Percentiles rank a stretch among this genome's conserved stretches.
phyloP scores from a whole-genome alignment of 345 rosid genomes.

The Murraya koenigii region DNA sequence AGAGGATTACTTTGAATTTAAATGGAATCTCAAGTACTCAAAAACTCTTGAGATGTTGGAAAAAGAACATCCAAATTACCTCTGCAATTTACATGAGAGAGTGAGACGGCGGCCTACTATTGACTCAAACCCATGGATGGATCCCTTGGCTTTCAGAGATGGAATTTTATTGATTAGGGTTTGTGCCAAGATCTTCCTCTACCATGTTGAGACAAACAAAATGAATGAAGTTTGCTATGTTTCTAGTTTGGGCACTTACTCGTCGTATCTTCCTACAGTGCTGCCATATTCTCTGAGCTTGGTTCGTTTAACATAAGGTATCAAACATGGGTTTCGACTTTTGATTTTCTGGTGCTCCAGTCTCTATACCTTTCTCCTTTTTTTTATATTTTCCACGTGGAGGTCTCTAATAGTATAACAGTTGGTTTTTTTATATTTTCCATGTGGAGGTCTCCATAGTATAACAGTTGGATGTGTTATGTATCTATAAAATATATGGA shows the following conservation, averaged over 20 bases:
- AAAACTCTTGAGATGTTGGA: conserved; percentile 33
- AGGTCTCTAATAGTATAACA: background rate
- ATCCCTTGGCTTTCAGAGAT: conserved; percentile 42
- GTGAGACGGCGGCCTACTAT: background rate
- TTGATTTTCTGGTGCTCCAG: background rate
- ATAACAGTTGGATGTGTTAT: too few species aligned
- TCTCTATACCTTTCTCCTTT: background rate
- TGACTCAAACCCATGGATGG: conserved; percentile 25
- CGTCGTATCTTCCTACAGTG: conserved; percentile 16
- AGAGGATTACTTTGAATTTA: conserved; percentile 38
- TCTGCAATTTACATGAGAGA: conserved; percentile 15
- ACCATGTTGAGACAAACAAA: conserved; percentile 17
- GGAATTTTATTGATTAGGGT: conserved; percentile 36
- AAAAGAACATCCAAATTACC: conserved; percentile 20
- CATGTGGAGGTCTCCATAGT: too few species aligned
- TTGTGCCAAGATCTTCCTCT: conserved; percentile 18
- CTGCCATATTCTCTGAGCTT: conserved; percentile 37
- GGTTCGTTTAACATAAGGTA: conserved; percentile 17
- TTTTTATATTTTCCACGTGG: background rate
- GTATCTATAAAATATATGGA: background rate
- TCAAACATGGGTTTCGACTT: background rate
- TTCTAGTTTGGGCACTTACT: conserved; percentile 19
- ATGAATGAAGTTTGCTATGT: conserved; percentile 18
- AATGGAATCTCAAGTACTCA: conserved; percentile 28
- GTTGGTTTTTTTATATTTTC: too few species aligned